A percentile compares a stretch with the other conserved stretches of the same genome.
phyloP scores from a whole-genome alignment of 2,329 filamentous ascomycete species.

The Sporothrix inflata region DNA sequence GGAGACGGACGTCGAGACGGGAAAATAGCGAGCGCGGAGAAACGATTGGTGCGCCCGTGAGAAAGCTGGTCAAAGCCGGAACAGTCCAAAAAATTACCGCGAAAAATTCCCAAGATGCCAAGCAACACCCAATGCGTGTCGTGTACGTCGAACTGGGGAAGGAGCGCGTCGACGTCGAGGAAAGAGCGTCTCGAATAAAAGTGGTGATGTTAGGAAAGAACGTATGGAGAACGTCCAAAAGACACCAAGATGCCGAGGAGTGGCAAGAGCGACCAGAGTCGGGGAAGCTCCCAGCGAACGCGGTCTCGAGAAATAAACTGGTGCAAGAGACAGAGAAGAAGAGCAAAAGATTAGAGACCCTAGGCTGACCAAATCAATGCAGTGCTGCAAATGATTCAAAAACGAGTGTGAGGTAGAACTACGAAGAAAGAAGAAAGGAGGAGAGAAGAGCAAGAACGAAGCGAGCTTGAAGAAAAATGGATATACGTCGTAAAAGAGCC shows the following conservation, averaged over 20 bases:
- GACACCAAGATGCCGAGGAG: slow-evolving; percentile 2
- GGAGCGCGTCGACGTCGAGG: background rate
- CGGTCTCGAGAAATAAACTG: background rate
- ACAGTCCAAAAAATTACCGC: background rate
- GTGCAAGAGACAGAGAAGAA: background rate
- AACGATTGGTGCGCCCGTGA: background rate
- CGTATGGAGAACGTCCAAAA: background rate
- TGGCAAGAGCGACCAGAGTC: slow-evolving; percentile 20
- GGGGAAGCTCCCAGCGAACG: background rate
- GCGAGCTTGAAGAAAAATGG: background rate
- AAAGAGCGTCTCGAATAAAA: background rate
- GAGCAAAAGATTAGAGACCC: background rate
- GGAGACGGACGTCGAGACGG: background rate
- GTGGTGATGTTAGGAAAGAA: background rate
- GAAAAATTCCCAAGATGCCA: background rate
- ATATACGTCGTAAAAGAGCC: background rate
- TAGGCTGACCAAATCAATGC: background rate
- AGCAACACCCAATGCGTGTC: background rate
- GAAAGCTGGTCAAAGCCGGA: background rate
- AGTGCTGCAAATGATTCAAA: background rate
- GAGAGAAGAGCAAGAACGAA: background rate
- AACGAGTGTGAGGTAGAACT: slow-evolving; percentile 8
- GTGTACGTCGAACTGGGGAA: background rate
- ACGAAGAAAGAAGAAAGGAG: background rate
- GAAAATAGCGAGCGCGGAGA: background rate